These are phyloP conservation scores for Fusarium newnesense DNA, from an alignment of 2,329 filamentous ascomycete genomes.

Conservation along the genomic window DNA sequence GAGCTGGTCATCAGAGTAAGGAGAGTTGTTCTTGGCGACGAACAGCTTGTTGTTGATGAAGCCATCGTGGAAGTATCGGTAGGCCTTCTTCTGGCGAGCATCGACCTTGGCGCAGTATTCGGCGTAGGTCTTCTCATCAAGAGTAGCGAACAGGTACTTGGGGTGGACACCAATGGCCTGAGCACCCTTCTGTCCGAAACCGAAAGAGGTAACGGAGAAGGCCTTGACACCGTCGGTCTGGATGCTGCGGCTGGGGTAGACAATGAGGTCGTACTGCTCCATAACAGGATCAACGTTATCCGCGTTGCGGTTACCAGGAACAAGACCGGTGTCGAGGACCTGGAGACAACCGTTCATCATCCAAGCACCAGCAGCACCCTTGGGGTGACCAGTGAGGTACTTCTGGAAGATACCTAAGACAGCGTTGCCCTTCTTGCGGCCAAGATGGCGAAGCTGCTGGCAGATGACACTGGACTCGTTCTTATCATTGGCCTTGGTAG, in stretches of 20 bases:
- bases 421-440: constrained; percentile 95
- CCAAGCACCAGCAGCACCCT: constrained; percentile 99
- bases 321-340: constrained; percentile 91
- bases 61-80: constrained; percentile 98
- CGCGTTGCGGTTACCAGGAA: constrained; percentile 96
- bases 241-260: constrained; percentile 93
- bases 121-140: constrained; percentile 85
- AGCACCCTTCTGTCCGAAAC: constrained; percentile 98
- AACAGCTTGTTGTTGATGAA: constrained; percentile 98
- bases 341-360: constrained; percentile 99
- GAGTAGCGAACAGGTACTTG: constrained; percentile 93
- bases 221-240: constrained; percentile 99
- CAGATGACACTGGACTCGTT: constrained; percentile 98
- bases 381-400: constrained; percentile 97
- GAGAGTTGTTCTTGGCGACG: constrained; percentile 90
- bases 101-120: constrained; percentile 90
- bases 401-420: constrained; percentile 99
- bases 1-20: constrained; percentile 90
- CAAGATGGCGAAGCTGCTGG: constrained; percentile 94
- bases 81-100: constrained; percentile 96
- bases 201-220: constrained; percentile 98
- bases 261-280: constrained; percentile 98
- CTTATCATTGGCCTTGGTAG: constrained; percentile 98
- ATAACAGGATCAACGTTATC: constrained; percentile 97
- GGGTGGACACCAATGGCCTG: constrained; percentile 98